Evolutionary conservation across 495 filamentous ascomycete species (phyloP), one percentile per base, ranked within the genome.

Genomic region (Pseudotulostoma volvatum): DNA sequence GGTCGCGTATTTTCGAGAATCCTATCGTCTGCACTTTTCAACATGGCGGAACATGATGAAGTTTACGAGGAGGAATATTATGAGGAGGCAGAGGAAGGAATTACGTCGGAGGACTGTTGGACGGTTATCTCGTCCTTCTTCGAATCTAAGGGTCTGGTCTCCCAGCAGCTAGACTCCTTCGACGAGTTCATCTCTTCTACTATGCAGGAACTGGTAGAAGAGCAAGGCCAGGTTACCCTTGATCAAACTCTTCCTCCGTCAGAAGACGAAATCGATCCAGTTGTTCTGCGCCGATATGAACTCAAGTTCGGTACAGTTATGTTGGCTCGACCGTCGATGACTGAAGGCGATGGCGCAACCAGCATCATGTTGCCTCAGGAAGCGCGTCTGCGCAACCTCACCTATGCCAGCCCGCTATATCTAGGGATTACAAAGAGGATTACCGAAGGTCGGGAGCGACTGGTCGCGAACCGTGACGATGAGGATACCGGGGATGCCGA

Each of bases 121-220:
- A 79, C 79, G 33, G 92, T 96, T 50, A 94, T 99, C 53, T 81
- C 80, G 18, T 79, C 92, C 1, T 96, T 95, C 65, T 96, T 99
- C 62, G 84, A 94, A 43, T 65, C 67, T 33, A 95, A 95, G 61
- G 88, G 92, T 49, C 72, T 99, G 15, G 92, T 96, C 8, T 93
- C 92, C 2, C 92, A 96, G 55, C 90, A 99, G 63, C 72, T 96
- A 42, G 87, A 96, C 55, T 99, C 90, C 2, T 99, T 93, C 66
- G 82, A 99, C 63, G 86, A 95, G 52, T 99, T 99, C 52, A 80
- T 88, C 34, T 72, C 74, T 23, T 83, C 79, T 2, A 94, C 90
- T 0, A 87, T 96, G 64, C 84, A 93, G 46, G 82, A 93, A 44
- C 70, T 96, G 38, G 76, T 96, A 18, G 74, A 81, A 39, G 90